These are phyloP conservation scores for Pelargonium citronellum DNA, from an alignment of 441 rosid genomes.

Conservation along the genomic window DNA sequence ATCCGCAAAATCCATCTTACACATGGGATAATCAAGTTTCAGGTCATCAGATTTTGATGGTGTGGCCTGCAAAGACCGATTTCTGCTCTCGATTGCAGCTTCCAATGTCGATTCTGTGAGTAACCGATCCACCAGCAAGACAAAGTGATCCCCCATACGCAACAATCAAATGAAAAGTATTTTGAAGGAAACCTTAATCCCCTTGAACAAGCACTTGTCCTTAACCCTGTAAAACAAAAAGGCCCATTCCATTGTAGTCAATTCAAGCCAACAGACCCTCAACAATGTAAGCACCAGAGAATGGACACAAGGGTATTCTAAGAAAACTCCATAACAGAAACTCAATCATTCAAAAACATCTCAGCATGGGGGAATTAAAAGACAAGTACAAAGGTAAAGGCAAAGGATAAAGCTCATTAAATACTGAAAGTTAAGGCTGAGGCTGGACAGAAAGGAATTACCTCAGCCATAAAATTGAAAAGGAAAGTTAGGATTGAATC, in stretches of 20 bases:
- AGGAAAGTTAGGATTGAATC: slow-evolving; percentile 11
- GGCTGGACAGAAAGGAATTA: slow-evolving; percentile 5
- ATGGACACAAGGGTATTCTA: not conserved
- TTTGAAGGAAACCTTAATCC: slow-evolving; percentile 13
- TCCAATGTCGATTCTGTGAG: slow-evolving; percentile 80
- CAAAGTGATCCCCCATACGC: slow-evolving; percentile 87
- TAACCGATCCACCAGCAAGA: slow-evolving; percentile 77
- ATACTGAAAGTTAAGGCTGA: slow-evolving; percentile 1
- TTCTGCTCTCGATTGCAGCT: slow-evolving; percentile 81
- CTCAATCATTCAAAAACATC: slow-evolving; percentile 10
- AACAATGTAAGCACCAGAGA: not conserved
- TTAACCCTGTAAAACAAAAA: slow-evolving; percentile 31
- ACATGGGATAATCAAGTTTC: slow-evolving; percentile 27
- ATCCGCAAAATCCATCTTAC: slow-evolving; percentile 39
- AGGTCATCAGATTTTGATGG: slow-evolving; percentile 31
- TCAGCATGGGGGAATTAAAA: slow-evolving; percentile 17
- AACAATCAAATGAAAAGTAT: slow-evolving; percentile 10
- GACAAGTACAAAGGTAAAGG: slow-evolving; percentile 14
- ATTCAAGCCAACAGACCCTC: slow-evolving; percentile 3
- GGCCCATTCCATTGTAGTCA: slow-evolving; percentile 14
- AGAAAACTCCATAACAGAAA: not conserved
- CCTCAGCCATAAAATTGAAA: not conserved
- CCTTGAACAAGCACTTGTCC: slow-evolving; percentile 22
- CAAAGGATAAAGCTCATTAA: not conserved
- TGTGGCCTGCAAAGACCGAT: slow-evolving; percentile 40